Evolutionary conservation across 2,329 filamentous ascomycete species (phyloP), one percentile per base, ranked within the genome.

Genomic region (Colletotrichum scovillei): DNA sequence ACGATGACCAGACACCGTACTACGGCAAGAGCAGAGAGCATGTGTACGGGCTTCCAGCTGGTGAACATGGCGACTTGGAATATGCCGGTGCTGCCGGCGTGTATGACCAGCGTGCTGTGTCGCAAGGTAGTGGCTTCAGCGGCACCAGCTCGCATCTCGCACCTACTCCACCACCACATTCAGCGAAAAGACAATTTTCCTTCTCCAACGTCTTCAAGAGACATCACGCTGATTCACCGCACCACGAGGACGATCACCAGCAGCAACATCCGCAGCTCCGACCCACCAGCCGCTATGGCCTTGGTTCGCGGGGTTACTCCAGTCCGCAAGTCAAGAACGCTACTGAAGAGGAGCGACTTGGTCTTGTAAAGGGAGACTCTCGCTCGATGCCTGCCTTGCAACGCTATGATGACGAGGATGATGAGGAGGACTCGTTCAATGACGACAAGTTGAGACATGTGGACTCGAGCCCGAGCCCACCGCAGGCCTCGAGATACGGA

Each of bases 131-230:
- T 75, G 84, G 81, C 72, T 83, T 82, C 74, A 82, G 80, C 77
- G 82, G 80, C 24, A 84, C 82, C 63, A 82, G 88, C 14, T 84
- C 83, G 3, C 87, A 66, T 30, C 75, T 83, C 7, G 78, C 91
- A 1, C 92, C 92, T 0, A 88, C 89, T 4, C 92, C 92, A 1
- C 91, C 91, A 5, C 91, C 88, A 4, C 90, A 88, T 67, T 85
- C 86, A 35, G 90, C 93, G 12, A 89, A 86, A 76, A 89, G 96
- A 73, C 94, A 98, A 80, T 99, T 98, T 84, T 97, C 94, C 22
- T 98, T 98, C 86, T 93, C 95, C 76, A 95, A 93, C 76, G 91
- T 98, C 65, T 97, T 98, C 82, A 85, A 86, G 73, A 88, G 92
- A 63, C 84, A 87, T 76, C 86, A 82, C 66, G 76, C 76, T 62